Evolutionary conservation across 768 basidiomycete species (phyloP), one percentile per base, ranked within the genome.

Genomic region (Punctularia strigosozonata): DNA sequence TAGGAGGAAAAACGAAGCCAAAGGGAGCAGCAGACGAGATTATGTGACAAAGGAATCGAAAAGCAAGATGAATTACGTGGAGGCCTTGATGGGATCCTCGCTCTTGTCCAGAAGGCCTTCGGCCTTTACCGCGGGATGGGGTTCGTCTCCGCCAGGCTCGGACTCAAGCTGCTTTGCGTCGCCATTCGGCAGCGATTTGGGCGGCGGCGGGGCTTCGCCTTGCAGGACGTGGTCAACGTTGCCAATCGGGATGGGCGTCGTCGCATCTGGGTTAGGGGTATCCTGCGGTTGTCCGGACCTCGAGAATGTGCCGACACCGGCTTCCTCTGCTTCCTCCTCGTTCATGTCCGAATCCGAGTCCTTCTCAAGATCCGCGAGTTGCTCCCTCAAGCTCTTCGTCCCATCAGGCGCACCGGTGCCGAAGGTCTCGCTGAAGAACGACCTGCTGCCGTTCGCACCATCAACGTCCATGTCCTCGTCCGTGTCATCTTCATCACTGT

Each of bases 71-170:
- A 38, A 39, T 21, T n/a, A 34, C 23, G 28, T 24, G 52, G 48
- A 65, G 47, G 50, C 52, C 52, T 65, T 63, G 43, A 67, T 48
- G 32, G 77, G 75, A 54, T 73, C 71, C 60, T 82, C 79, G 52
- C 72, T 79, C 41, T 62, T 57, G 51, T 82, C 76, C 56, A 77
- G 58, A 25, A 81, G 62, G n/a, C 77, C 78, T 50, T 84, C 80
- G 22, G 60, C 68, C 51, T 68, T 64, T n/a, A 69, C 61, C 8
- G 66, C 70, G 4, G 73, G 62, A 43, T 68, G 62, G 21, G 68
- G 67, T 39, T 61, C 66, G 45, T 80, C 77, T 21, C 74, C 75
- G 37, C 62, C 59, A 10, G 77, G 72, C 25, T 60, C 52, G 5
- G 69, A 60, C 15, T 62, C 55, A 30, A 75, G 57, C 49, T 80